Evolutionary conservation across 208 protist species (phyloP), one percentile per base, ranked within the genome.

Genomic region (Crithidia thermophila): DNA sequence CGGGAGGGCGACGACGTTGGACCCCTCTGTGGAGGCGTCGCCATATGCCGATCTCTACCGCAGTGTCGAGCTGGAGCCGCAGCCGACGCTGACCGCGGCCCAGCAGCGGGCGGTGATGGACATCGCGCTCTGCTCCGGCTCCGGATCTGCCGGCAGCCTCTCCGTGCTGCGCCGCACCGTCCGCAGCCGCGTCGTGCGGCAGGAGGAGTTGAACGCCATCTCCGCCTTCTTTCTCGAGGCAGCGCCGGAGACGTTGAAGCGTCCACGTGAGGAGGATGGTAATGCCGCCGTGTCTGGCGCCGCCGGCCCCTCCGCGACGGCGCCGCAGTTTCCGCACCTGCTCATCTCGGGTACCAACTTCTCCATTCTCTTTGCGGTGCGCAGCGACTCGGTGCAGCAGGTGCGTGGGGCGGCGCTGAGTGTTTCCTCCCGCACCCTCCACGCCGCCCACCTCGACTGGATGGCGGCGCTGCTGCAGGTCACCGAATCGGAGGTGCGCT

Each of bases 341-440:
- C 40, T 96, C 37, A 83, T 96, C 37, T 87, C 80, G 33, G 91
- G 88, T 23, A 52, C 61, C 13, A 72, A 74, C 42, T 94, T 94
- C 67, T 91, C 91, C 1, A 82, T 96, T 47, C 68, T 90, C 11
- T 91, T 94, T 53, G 57, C 77, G 7, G 81, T 96, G 4, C 74
- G 81, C 33, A 83, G 79, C 10, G 80, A 90, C 50, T 82, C 77
- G 11, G 63, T 96, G 28, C 85, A 94, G 62, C 91, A 94, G 50
- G 81, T 93, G 25, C 71, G 82, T 10, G 77, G 77, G 10, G 82
- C 80, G 18, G 85, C 81, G 28, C 78, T 96, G 27, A 57, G 72
- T 46, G 61, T 77, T 34, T 61, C 52, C 0, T 56, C 70, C 6
- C 71, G 88, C 53, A 96, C 88, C 1, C 75, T 96, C 0, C 84